Conservation (phyloP, 176 grass and related monocot species). For the Chrysopogon serrulatus region DNA sequence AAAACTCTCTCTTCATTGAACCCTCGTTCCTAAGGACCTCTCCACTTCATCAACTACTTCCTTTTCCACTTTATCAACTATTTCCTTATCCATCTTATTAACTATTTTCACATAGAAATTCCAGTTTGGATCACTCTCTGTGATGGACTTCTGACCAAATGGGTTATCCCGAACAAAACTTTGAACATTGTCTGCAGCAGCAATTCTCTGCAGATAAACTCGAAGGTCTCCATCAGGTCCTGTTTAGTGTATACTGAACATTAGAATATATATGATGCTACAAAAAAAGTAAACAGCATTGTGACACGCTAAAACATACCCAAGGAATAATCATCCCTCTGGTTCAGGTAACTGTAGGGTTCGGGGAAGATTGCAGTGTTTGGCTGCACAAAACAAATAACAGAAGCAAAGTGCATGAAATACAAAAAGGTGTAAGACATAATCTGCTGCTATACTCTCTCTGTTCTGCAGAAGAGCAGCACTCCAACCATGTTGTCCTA, state of each 20-base stretch:
- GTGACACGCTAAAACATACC: constrained; percentile 44
- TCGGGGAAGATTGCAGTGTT: constrained; percentile 79
- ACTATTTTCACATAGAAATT: too few species aligned
- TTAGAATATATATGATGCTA: neutral
- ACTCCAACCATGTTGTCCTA: too few species aligned
- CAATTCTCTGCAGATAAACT: constrained; percentile 63
- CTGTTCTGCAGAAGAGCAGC: too few species aligned
- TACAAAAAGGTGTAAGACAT: too few species aligned
- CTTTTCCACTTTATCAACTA: constrained; percentile 40
- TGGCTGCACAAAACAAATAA: constrained; percentile 47
- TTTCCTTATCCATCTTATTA: constrained; percentile 54
- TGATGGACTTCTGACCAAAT: constrained; percentile 73
- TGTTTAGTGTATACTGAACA: constrained; percentile 24
- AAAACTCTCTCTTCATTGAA: neutral
- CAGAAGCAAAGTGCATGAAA: constrained; percentile 20
- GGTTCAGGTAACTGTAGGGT: constrained; percentile 46
- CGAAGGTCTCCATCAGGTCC: constrained; percentile 71
- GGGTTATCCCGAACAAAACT: constrained; percentile 59
- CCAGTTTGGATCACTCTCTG: too few species aligned
- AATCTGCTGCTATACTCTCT: too few species aligned
- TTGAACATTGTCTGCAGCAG: constrained; percentile 64
- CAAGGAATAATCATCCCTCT: constrained; percentile 54
- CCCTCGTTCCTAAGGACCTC: neutral
- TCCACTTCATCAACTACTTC: neutral
- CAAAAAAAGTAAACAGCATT: constrained; percentile 35